Percentiles rank a stretch among this genome's conserved stretches.
These are phyloP conservation scores for Didymella exigua DNA, from an alignment of 2,329 filamentous ascomycete genomes.

Conservation along the genomic window DNA sequence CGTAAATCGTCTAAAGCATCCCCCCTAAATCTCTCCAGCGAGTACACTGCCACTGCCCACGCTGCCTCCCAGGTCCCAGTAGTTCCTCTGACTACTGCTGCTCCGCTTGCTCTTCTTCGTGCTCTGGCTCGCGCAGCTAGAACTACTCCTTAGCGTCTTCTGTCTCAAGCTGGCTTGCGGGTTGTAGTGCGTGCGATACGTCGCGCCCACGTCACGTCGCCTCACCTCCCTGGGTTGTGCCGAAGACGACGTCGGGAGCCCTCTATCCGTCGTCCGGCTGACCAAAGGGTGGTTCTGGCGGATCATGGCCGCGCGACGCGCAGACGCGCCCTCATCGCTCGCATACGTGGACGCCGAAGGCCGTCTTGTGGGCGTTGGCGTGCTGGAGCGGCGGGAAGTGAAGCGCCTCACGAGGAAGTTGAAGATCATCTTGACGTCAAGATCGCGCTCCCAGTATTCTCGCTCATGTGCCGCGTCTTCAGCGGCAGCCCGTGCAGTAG, in stretches of 20 bases:
- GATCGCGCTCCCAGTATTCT: slow-evolving; percentile 91
- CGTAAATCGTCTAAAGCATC: not conserved
- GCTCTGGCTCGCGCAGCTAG: slow-evolving; percentile 86
- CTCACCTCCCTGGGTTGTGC: slow-evolving; percentile 25
- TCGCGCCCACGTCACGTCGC: slow-evolving; percentile 21
- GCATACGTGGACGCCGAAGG: slow-evolving; percentile 34
- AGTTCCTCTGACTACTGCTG: slow-evolving; percentile 77
- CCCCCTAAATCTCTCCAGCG: slow-evolving; percentile 34
- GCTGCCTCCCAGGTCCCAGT: slow-evolving; percentile 88
- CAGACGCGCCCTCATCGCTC: slow-evolving; percentile 45
- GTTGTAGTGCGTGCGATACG: slow-evolving; percentile 31
- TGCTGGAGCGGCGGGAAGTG: slow-evolving; percentile 42
- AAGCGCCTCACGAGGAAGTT: slow-evolving; percentile 59
- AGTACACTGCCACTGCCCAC: slow-evolving; percentile 68
- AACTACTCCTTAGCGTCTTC: slow-evolving; percentile 51
- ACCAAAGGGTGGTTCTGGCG: slow-evolving; percentile 89
- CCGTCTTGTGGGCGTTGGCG: slow-evolving; percentile 26
- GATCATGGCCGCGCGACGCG: slow-evolving; percentile 79
- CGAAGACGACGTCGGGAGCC: slow-evolving; percentile 35
- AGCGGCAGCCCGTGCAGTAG: slow-evolving; percentile 26
- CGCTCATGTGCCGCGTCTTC: slow-evolving; percentile 54
- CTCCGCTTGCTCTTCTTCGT: slow-evolving; percentile 73
- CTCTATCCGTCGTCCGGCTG: slow-evolving; percentile 53
- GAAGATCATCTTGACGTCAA: slow-evolving; percentile 92
- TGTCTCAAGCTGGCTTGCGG: slow-evolving; percentile 25